phyloP scores from a whole-genome alignment of 768 basidiomycete species.

The Rickenella mellea region DNA sequence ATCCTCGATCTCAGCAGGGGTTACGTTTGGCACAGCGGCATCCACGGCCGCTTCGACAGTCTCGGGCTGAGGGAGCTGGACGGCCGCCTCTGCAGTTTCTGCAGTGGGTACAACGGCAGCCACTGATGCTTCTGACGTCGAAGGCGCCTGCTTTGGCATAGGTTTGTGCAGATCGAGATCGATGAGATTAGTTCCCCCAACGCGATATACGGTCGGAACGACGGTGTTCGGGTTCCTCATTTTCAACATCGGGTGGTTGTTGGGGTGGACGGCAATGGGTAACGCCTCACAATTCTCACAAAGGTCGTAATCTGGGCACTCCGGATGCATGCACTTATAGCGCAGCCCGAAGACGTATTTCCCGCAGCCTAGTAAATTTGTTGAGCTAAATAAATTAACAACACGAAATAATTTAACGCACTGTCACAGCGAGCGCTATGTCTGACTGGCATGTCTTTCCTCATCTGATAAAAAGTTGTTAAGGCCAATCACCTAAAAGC shows the following conservation, averaged over 20 bases:
- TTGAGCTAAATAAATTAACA: constrained; percentile 33
- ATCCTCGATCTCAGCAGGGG: background rate
- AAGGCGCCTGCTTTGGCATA: background rate
- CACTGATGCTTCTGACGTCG: constrained; percentile 3
- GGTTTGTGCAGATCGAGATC: background rate
- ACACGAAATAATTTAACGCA: no score
- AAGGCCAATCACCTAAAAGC: background rate
- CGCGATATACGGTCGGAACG: constrained; percentile 31
- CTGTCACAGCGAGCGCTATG: no score
- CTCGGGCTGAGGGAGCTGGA: background rate
- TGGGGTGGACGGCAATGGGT: constrained; percentile 69
- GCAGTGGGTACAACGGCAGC: constrained; percentile 7
- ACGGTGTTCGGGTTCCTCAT: constrained; percentile 43
- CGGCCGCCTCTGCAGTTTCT: background rate
- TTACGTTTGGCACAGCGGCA: background rate
- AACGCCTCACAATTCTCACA: constrained; percentile 72
- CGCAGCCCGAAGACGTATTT: constrained; percentile 50
- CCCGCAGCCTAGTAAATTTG: constrained; percentile 55
- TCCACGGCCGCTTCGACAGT: background rate
- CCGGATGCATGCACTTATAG: constrained; percentile 80
- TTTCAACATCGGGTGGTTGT: constrained; percentile 67
- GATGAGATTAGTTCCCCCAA: constrained; percentile 10
- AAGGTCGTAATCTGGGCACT: constrained; percentile 75
- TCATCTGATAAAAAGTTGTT: constrained; percentile 15
- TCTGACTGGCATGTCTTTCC: constrained; percentile 13